Evolutionary conservation across 2,329 filamentous ascomycete genomes (phyloP).

Genomic region (Hypoxylon sp.): DNA sequence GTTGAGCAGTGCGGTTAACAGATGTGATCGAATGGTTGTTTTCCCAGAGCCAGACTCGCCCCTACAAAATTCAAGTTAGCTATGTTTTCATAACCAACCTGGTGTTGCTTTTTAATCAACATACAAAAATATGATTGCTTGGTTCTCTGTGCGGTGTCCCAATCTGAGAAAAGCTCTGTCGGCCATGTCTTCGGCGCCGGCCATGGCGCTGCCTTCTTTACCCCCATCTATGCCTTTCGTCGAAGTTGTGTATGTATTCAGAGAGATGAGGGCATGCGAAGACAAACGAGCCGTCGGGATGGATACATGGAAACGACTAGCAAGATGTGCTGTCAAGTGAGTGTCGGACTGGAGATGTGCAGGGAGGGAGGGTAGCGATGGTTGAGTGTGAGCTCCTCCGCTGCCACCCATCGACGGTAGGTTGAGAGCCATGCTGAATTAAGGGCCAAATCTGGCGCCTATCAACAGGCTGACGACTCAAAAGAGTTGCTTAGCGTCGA

Average conservation of each 20-base stretch:
- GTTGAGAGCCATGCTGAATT: slow-evolving; percentile 72
- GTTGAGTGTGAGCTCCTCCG: slow-evolving; percentile 80
- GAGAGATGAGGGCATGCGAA: slow-evolving; percentile 88
- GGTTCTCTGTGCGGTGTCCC: slow-evolving; percentile 91
- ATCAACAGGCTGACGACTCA: slow-evolving; percentile 46
- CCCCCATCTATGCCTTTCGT: slow-evolving; percentile 90
- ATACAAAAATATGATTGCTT: slow-evolving; percentile 93
- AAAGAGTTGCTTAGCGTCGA: slow-evolving; percentile 35
- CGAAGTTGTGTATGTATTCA: slow-evolving; percentile 96
- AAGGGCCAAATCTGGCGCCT: slow-evolving; percentile 51
- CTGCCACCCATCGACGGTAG: slow-evolving; percentile 65
- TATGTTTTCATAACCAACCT: background rate
- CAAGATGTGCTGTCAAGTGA: slow-evolving; percentile 84
- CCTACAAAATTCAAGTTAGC: slow-evolving; percentile 62
- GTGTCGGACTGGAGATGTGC: slow-evolving; percentile 85
- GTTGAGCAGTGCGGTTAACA: slow-evolving; percentile 86
- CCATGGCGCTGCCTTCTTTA: slow-evolving; percentile 92
- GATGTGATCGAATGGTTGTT: slow-evolving; percentile 91
- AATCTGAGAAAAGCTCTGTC: slow-evolving; percentile 87
- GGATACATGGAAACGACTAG: slow-evolving; percentile 91
- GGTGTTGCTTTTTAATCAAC: slow-evolving; percentile 56
- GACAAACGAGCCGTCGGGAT: slow-evolving; percentile 90
- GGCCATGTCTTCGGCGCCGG: slow-evolving; percentile 92
- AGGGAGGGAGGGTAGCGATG: slow-evolving; percentile 89
- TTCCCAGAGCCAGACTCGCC: slow-evolving; percentile 97